Evolutionary conservation across 106 monocot genomes (phyloP).

Genomic region (Chionographis japonica): DNA sequence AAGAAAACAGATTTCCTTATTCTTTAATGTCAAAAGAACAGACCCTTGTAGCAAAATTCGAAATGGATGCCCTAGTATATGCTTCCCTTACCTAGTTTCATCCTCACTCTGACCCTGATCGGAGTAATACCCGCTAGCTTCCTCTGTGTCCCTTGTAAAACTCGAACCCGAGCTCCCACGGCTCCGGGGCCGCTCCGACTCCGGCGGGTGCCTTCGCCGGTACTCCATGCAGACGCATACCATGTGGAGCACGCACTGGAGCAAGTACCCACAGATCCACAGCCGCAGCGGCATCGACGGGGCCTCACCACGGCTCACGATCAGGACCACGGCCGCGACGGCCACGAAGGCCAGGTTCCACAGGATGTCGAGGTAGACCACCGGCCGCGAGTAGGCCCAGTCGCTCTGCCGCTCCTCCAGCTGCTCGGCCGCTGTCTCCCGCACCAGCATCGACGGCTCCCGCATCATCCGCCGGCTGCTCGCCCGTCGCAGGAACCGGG

Average conservation of each 20-base stretch:
- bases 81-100: slow-evolving; percentile 3
- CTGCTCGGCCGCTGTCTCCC: slow-evolving; percentile 53
- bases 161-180: background rate
- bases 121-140: slow-evolving; percentile 4
- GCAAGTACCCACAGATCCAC: slow-evolving; percentile 51
- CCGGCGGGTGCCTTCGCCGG: slow-evolving; percentile 9
- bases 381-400: slow-evolving; percentile 61
- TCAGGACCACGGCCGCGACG: slow-evolving; percentile 34
- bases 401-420: slow-evolving; percentile 61
- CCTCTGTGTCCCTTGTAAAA: slow-evolving; percentile 14
- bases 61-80: no score
- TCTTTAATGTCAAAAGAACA: no score
- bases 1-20: no score
- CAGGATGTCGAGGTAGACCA: slow-evolving; percentile 52
- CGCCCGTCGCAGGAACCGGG: slow-evolving; percentile 42
- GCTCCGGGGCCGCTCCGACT: background rate
- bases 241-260: slow-evolving; percentile 48
- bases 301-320: slow-evolving; percentile 33
- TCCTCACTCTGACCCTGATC: slow-evolving; percentile 6
- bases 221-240: slow-evolving; percentile 51
- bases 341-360: slow-evolving; percentile 57
- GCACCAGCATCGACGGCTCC: slow-evolving; percentile 49
- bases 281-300: slow-evolving; percentile 47
- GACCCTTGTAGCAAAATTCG: no score
- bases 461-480: slow-evolving; percentile 43